Conservation (phyloP, 1,284 basidiomycete genomes). For the Pascua sp. region DNA sequence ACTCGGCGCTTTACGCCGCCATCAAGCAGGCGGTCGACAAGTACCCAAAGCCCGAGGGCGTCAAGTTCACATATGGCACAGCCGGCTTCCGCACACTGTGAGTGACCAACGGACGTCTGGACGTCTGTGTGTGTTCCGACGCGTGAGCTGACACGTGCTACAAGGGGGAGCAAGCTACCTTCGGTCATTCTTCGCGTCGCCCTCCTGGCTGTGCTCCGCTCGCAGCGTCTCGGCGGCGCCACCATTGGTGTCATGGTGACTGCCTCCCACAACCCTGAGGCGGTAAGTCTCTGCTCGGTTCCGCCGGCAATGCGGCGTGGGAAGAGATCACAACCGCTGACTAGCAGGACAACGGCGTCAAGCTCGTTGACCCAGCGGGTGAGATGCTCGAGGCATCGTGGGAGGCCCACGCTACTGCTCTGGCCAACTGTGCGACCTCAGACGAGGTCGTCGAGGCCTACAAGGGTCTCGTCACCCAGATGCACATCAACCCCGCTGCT, state of each 20-base stretch:
- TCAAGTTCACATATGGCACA: constrained; percentile 80
- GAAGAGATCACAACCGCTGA: background rate
- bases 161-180: constrained; percentile 75
- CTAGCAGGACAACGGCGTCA: constrained; percentile 91
- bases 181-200: constrained; percentile 92
- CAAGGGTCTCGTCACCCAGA: constrained; percentile 60
- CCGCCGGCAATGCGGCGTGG: background rate
- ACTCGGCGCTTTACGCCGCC: constrained; percentile 31
- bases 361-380: constrained; percentile 94
- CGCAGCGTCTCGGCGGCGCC: constrained; percentile 83
- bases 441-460: constrained; percentile 69
- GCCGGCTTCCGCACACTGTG: constrained; percentile 91
- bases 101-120: constrained; percentile 43
- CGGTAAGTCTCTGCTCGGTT: constrained; percentile 60
- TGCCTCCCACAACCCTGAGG: constrained; percentile 96
- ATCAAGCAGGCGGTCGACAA: constrained; percentile 37
- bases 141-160: background rate
- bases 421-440: constrained; percentile 81
- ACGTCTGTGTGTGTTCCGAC: too few relatives aligned
- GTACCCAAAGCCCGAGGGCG: constrained; percentile 52
- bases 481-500: constrained; percentile 73
- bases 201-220: constrained; percentile 82
- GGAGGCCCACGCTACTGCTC: constrained; percentile 80
- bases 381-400: constrained; percentile 98
- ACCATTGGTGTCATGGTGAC: constrained; percentile 98